These are phyloP conservation scores for Monosporascus cannonballus DNA, from an alignment of 2,329 filamentous ascomycete species.

Conservation along the genomic window DNA sequence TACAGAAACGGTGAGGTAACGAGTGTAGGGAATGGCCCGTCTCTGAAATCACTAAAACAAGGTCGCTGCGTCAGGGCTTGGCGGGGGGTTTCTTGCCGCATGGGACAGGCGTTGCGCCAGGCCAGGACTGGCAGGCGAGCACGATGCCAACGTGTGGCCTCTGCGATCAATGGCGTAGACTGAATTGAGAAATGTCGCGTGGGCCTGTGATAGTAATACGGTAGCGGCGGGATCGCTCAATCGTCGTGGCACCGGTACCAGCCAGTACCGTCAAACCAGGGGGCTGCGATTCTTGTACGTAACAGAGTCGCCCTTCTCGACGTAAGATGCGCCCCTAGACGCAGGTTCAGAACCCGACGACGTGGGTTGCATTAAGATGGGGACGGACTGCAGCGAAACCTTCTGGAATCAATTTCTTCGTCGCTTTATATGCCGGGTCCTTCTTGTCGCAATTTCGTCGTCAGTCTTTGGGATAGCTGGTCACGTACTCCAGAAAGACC, in stretches of 20 bases:
- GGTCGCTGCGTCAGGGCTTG: no score
- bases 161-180: background rate
- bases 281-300: conserved; percentile 22
- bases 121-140: background rate
- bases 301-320: conserved; percentile 13
- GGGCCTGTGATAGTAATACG: background rate
- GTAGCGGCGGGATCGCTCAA: conserved; percentile 1
- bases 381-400: background rate
- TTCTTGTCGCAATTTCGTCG: background rate
- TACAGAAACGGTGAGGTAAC: background rate
- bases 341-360: conserved; percentile 10
- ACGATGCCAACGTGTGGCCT: background rate
- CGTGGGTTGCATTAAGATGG: background rate
- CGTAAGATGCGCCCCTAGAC: conserved; percentile 11
- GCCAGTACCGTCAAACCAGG: conserved; percentile 1
- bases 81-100: background rate
- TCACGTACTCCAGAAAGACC: no score
- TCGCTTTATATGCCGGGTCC: background rate
- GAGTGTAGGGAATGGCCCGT: conserved; percentile 7
- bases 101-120: background rate
- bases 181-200: background rate
- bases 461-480: no score
- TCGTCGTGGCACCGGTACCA: background rate
- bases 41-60: background rate
- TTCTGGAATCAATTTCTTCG: background rate